phyloP scores from a whole-genome alignment of 1,284 basidiomycete species.

The Malassezia furfur region DNA sequence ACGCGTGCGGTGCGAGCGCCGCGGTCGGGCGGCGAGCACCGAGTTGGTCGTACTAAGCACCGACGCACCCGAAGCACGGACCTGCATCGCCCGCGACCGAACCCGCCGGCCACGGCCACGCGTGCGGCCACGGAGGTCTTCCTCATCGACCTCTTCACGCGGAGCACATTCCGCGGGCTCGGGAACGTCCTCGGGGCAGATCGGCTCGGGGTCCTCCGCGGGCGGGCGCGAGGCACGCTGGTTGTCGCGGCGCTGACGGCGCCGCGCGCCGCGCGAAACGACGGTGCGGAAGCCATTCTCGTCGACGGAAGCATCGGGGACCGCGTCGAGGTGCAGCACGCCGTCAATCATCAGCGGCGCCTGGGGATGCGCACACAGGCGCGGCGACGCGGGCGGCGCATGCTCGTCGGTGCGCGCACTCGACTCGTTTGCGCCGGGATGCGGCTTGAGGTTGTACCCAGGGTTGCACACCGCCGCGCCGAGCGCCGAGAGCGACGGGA shows the following conservation, averaged over 20 bases:
- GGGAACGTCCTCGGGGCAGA: constrained; percentile 26
- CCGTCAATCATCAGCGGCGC: not conserved
- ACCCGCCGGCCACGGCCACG: constrained; percentile 6
- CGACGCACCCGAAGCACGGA: too few relatives aligned
- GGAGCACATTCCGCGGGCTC: constrained; percentile 7
- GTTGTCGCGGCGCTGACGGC: constrained; percentile 6
- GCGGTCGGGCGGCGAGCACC: not conserved
- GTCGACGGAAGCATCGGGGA: constrained; percentile 9
- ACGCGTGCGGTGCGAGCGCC: not conserved
- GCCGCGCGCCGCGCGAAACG: constrained; percentile 15
- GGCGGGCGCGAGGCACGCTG: constrained; percentile 26
- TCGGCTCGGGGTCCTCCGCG: constrained; percentile 31
- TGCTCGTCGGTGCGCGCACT: not conserved
- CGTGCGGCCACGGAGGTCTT: not conserved
- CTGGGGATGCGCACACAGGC: not conserved
- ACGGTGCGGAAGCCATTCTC: constrained; percentile 27
- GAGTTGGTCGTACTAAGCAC: too few relatives aligned
- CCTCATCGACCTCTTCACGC: constrained; percentile 9
- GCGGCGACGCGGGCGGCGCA: constrained; percentile 6
- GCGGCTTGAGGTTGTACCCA: constrained; percentile 5
- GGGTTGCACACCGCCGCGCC: constrained; percentile 16
- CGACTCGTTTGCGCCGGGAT: not conserved
- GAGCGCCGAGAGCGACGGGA: constrained; percentile 10
- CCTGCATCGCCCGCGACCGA: not conserved
- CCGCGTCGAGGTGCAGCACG: not conserved